Percentiles rank a stretch among this genome's conserved stretches.
Evolutionary conservation across 805 yeast genomes (phyloP).

Genomic region (Saccharomycopsis sp.): DNA sequence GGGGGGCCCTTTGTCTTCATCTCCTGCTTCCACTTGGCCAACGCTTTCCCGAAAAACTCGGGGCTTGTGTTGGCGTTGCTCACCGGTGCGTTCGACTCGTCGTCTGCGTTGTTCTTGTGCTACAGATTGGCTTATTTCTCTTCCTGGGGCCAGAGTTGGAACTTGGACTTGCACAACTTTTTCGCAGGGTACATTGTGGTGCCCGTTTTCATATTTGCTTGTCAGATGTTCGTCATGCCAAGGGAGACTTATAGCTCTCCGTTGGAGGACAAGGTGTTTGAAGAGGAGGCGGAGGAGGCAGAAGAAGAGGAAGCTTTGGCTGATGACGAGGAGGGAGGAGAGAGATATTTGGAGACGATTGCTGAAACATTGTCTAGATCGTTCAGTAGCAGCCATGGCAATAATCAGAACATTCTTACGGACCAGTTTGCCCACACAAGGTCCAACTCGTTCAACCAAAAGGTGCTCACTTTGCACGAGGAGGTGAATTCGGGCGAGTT

Average conservation of each 20-base stretch:
- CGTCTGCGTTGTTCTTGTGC: slow-evolving; percentile 75
- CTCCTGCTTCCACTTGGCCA: slow-evolving; percentile 82
- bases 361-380: slow-evolving; percentile 15
- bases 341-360: slow-evolving; percentile 14
- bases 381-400: slow-evolving; percentile 3
- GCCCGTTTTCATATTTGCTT: slow-evolving; percentile 65
- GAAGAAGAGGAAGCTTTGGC: slow-evolving; percentile 4
- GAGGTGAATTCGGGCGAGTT: neutral
- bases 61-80: slow-evolving; percentile 74
- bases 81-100: slow-evolving; percentile 92
- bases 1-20: slow-evolving; percentile 95
- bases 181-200: slow-evolving; percentile 62
- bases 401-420: slow-evolving; percentile 14
- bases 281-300: slow-evolving; percentile 1
- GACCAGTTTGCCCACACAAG: slow-evolving; percentile 19
- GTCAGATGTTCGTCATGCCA: slow-evolving; percentile 80
- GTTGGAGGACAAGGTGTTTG: neutral
- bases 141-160: slow-evolving; percentile 6
- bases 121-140: slow-evolving; percentile 49
- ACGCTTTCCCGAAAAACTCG: slow-evolving; percentile 72
- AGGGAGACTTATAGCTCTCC: slow-evolving; percentile 44
- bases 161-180: slow-evolving; percentile 44
- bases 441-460: slow-evolving; percentile 19
- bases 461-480: slow-evolving; percentile 3
- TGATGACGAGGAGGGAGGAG: too few species aligned